A percentile compares a stretch with the other conserved stretches of the same genome.
These are phyloP conservation scores for Lyophyllum shimeji DNA, from an alignment of 768 basidiomycete species.

Conservation along the genomic window DNA sequence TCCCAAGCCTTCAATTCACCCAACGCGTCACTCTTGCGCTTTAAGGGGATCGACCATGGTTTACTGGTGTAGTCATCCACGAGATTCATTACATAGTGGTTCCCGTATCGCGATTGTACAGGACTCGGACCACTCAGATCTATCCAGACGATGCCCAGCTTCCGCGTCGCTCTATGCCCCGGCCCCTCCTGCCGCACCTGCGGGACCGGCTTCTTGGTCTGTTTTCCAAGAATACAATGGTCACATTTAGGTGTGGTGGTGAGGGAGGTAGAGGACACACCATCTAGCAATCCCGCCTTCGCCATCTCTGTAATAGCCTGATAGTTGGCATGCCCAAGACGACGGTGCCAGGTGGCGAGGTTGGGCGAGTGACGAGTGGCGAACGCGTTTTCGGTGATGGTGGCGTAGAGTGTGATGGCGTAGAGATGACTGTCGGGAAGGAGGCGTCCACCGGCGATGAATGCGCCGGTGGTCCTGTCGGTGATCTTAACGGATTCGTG, in stretches of 20 bases:
- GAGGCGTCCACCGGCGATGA: neutral
- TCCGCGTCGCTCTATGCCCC: neutral
- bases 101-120: neutral
- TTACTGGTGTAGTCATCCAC: neutral
- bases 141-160: neutral
- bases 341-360: neutral
- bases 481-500: too few relatives aligned
- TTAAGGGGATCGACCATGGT: neutral
- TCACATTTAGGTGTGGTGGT: constrained; percentile 26
- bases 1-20: neutral
- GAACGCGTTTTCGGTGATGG: neutral
- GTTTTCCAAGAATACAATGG: constrained; percentile 35
- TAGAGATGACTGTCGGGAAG: neutral
- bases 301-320: constrained; percentile 8
- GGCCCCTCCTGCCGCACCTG: constrained; percentile 21
- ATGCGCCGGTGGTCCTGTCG: too few relatives aligned
- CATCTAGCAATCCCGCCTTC: neutral
- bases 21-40: neutral
- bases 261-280: constrained; percentile 19
- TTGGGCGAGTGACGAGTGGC: neutral
- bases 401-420: neutral
- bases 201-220: constrained; percentile 32
- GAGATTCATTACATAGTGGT: neutral
- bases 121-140: neutral
- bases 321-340: constrained; percentile 7